Evolutionary conservation across 2,329 filamentous ascomycete species (phyloP).

Genomic region (Didymosphaeria variabile): DNA sequence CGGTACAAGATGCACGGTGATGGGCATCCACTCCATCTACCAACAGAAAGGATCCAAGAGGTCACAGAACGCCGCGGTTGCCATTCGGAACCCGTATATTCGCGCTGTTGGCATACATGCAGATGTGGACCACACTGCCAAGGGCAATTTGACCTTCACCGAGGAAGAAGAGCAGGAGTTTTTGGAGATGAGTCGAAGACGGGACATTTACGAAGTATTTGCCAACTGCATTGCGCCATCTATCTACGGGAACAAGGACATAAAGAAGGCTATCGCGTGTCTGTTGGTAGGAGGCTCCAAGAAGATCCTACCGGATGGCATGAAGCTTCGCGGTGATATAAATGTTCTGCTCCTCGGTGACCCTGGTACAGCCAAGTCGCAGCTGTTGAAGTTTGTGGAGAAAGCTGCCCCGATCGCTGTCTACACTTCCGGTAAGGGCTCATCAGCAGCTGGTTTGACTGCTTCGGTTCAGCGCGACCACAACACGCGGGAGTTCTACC

Average conservation of each 20-base stretch:
- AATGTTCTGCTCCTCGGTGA: constrained; percentile 97
- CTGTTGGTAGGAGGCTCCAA: constrained; percentile 94
- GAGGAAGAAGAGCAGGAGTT: constrained; percentile 99
- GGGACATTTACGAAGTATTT: constrained; percentile 92
- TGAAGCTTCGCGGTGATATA: constrained; percentile 97
- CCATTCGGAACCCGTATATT: constrained; percentile 94
- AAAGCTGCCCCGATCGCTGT: constrained; percentile 96
- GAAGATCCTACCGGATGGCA: constrained; percentile 96
- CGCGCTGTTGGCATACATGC: constrained; percentile 91
- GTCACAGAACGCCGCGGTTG: constrained; percentile 80
- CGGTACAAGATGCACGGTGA: constrained; percentile 91
- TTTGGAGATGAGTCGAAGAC: constrained; percentile 84
- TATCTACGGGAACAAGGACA: constrained; percentile 94
- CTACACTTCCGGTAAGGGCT: constrained; percentile 98
- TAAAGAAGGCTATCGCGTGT: constrained; percentile 97
- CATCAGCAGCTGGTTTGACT: constrained; percentile 95
- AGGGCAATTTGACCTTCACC: constrained; percentile 83
- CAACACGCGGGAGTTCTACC: constrained; percentile 92
- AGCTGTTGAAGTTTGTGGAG: constrained; percentile 96
- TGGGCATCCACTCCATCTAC: constrained; percentile 98
- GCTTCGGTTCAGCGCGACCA: constrained; percentile 95
- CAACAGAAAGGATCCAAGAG: constrained; percentile 89
- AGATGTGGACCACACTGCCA: constrained; percentile 87
- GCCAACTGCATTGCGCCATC: constrained; percentile 94
- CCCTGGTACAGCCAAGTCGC: constrained; percentile 97